A percentile compares a stretch with the other conserved stretches of the same genome.
These are phyloP conservation scores for Boeremia exigua DNA, from an alignment of 2,329 filamentous ascomycete species.

Conservation along the genomic window DNA sequence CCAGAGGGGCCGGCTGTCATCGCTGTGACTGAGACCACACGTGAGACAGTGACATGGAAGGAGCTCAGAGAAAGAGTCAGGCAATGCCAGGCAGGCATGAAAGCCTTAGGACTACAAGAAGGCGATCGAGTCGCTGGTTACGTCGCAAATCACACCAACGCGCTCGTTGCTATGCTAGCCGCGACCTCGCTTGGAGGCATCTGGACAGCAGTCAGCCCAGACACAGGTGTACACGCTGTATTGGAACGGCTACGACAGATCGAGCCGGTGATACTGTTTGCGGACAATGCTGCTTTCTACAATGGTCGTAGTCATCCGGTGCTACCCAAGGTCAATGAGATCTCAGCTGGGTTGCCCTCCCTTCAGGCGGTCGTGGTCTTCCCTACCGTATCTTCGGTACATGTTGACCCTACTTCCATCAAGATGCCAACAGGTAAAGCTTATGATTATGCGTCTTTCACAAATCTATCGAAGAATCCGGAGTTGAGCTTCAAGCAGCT, in stretches of 20 bases:
- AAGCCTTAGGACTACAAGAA: constrained; percentile 66
- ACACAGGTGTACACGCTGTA: constrained; percentile 90
- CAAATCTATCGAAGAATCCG: constrained; percentile 47
- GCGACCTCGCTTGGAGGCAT: constrained; percentile 82
- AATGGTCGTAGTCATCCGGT: constrained; percentile 90
- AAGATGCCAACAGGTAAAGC: constrained; percentile 43
- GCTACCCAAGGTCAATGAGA: constrained; percentile 77
- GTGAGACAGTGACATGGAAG: constrained; percentile 75
- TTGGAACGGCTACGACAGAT: constrained; percentile 88
- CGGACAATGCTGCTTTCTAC: constrained; percentile 87
- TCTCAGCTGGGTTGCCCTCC: constrained; percentile 70
- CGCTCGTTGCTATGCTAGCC: constrained; percentile 86
- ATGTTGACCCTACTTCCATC: constrained; percentile 49
- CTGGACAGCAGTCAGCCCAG: constrained; percentile 92
- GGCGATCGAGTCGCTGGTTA: constrained; percentile 73
- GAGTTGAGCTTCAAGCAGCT: constrained; percentile 72
- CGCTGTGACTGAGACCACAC: constrained; percentile 75
- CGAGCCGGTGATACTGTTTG: constrained; percentile 79
- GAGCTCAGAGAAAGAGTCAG: constrained; percentile 80
- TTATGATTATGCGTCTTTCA: constrained; percentile 46
- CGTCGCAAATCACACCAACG: constrained; percentile 87
- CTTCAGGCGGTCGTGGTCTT: constrained; percentile 78
- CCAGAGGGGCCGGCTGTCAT: constrained; percentile 74
- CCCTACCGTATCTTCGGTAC: constrained; percentile 62
- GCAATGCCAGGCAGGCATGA: constrained; percentile 73